A percentile compares a stretch with the other conserved stretches of the same genome.
Evolutionary conservation across 2,329 filamentous ascomycete genomes (phyloP).

Genomic region (Eutypa lata): DNA sequence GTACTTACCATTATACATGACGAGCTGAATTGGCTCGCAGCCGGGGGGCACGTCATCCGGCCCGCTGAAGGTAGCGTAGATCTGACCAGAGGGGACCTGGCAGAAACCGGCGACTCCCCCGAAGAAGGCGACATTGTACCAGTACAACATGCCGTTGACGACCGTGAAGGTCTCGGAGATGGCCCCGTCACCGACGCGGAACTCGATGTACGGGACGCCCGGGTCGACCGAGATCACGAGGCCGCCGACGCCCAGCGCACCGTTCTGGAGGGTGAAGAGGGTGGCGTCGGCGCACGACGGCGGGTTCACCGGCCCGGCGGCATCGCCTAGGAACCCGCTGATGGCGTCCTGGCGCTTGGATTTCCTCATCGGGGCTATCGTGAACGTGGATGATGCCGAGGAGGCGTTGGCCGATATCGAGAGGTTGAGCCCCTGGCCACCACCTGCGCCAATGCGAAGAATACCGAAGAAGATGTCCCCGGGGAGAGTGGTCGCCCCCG

Average conservation of each 20-base stretch:
- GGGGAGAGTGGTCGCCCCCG: conserved; percentile 14
- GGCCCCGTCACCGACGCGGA: conserved; percentile 6
- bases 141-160: conserved; percentile 18
- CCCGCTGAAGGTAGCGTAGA: conserved; percentile 18
- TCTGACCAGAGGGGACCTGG: conserved; percentile 12
- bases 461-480: conserved; percentile 15
- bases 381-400: no score
- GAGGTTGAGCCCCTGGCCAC: no score
- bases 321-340: conserved; percentile 18
- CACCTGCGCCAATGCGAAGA: conserved; percentile 6
- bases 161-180: conserved; percentile 15
- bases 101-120: conserved; percentile 24
- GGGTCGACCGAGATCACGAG: conserved; percentile 14
- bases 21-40: conserved; percentile 16
- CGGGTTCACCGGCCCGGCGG: conserved; percentile 15
- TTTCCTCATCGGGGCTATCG: not conserved
- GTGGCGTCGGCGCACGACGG: conserved; percentile 19
- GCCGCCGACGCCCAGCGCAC: conserved; percentile 14
- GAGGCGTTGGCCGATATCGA: not conserved
- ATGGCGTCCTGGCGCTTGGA: conserved; percentile 8
- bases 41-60: conserved; percentile 8
- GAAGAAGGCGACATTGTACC: conserved; percentile 23
- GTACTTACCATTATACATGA: conserved; percentile 7
- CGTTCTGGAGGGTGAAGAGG: conserved; percentile 18
- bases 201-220: conserved; percentile 11